phyloP scores from a whole-genome alignment of 2,329 filamentous ascomycete genomes.

The Fusarium xylarioides region DNA sequence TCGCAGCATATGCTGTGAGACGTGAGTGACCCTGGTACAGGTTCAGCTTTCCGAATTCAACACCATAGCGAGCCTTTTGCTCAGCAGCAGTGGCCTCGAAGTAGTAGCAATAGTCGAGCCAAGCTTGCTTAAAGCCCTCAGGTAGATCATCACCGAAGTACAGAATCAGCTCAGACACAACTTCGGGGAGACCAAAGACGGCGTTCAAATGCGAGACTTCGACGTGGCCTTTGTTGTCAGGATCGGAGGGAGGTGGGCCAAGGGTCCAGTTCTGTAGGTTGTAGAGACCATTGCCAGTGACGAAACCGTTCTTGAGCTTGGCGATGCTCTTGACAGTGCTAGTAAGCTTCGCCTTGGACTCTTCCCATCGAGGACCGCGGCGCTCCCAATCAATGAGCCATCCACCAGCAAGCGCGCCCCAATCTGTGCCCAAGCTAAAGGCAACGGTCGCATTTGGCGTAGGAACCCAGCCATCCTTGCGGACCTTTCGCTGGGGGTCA shows the following conservation, averaged over 20 bases:
- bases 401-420: conserved; percentile 63
- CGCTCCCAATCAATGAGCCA: conserved; percentile 71
- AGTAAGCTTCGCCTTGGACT: conserved; percentile 60
- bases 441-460: conserved; percentile 53
- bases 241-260: conserved; percentile 61
- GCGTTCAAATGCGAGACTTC: conserved; percentile 64
- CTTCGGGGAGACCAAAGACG: conserved; percentile 67
- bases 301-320: conserved; percentile 65
- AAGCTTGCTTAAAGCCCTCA: conserved; percentile 60
- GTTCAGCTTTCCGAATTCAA: conserved; percentile 56
- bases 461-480: conserved; percentile 60
- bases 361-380: conserved; percentile 61
- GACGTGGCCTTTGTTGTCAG: conserved; percentile 60
- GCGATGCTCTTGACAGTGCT: conserved; percentile 61
- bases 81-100: conserved; percentile 60
- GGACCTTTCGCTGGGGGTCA: conserved; percentile 68
- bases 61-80: conserved; percentile 63
- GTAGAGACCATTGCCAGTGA: conserved; percentile 64
- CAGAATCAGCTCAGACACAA: conserved; percentile 63
- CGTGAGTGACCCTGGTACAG: conserved; percentile 67
- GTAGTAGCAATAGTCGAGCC: conserved; percentile 69
- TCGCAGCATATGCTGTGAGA: conserved; percentile 63
- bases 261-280: conserved; percentile 59
- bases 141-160: conserved; percentile 58
- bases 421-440: conserved; percentile 67